These are phyloP conservation scores for Trichoderma hamatum DNA, from an alignment of 2,329 filamentous ascomycete species.

Conservation along the genomic window DNA sequence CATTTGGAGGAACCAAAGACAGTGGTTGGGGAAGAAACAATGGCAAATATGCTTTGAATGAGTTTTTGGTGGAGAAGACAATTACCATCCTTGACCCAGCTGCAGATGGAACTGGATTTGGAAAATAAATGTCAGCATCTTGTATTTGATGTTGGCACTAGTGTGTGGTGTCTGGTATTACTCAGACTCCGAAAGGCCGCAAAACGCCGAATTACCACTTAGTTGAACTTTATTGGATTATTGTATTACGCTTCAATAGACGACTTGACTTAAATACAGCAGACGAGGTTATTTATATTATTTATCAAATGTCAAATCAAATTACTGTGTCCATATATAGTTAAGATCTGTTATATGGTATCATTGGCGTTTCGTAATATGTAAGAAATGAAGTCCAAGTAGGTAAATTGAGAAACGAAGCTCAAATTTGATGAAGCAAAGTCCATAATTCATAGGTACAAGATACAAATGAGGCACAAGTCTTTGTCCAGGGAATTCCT, in stretches of 20 bases:
- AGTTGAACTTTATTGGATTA: neutral
- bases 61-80: conserved; percentile 32
- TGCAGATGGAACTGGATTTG: neutral
- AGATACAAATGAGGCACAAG: too few species aligned
- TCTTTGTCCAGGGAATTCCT: too few species aligned
- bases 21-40: conserved; percentile 65
- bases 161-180: neutral
- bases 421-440: too few species aligned
- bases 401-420: too few species aligned
- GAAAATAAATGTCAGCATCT: neutral
- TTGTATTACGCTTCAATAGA: neutral
- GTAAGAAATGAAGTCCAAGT: neutral
- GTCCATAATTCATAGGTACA: too few species aligned
- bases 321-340: neutral
- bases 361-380: neutral
- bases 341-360: neutral
- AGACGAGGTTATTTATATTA: neutral
- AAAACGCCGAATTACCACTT: neutral
- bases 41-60: conserved; percentile 31
- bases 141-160: neutral
- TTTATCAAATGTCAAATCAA: neutral
- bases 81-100: conserved; percentile 18
- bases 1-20: conserved; percentile 65
- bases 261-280: neutral
- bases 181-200: neutral